Percentiles rank a stretch among this genome's conserved stretches.
phyloP scores from a whole-genome alignment of 2,329 filamentous ascomycete genomes.

The Cladobotryum protrusum region DNA sequence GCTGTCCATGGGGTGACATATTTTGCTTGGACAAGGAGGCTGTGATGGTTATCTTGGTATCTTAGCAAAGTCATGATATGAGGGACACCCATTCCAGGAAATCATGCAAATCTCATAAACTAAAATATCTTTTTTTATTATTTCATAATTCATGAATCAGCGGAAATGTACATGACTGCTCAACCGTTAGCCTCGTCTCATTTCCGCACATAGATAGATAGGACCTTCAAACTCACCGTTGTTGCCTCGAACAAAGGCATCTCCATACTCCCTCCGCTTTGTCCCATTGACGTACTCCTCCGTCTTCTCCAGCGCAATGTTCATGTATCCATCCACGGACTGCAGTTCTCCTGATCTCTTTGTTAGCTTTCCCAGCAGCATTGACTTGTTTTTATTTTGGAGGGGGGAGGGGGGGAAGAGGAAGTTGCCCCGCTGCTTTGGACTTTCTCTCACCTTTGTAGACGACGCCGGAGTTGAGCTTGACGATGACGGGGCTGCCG shows the following conservation, averaged over 20 bases:
- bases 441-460: conserved; percentile 68
- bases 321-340: conserved; percentile 99
- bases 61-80: background rate
- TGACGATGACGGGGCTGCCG: conserved; percentile 87
- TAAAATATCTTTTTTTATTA: no score
- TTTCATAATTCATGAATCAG: conserved; percentile 41
- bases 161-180: conserved; percentile 65
- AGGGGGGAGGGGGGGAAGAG: background rate
- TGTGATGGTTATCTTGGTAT: conserved; percentile 22
- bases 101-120: no score
- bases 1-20: conserved; percentile 58
- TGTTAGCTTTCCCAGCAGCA: conserved; percentile 14
- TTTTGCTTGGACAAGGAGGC: conserved; percentile 53
- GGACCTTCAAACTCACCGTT: conserved; percentile 61
- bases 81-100: no score
- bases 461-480: conserved; percentile 96
- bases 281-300: conserved; percentile 84
- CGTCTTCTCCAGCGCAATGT: conserved; percentile 95
- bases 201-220: background rate
- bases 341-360: conserved; percentile 71
- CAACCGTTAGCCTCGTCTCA: conserved; percentile 2
- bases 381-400: background rate
- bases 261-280: conserved; percentile 77
- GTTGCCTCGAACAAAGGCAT: conserved; percentile 93
- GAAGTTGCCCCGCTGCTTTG: no score